A percentile compares a stretch with the other conserved stretches of the same genome.
phyloP scores from a whole-genome alignment of 2,329 filamentous ascomycete genomes.

The Aspergillus sergii region DNA sequence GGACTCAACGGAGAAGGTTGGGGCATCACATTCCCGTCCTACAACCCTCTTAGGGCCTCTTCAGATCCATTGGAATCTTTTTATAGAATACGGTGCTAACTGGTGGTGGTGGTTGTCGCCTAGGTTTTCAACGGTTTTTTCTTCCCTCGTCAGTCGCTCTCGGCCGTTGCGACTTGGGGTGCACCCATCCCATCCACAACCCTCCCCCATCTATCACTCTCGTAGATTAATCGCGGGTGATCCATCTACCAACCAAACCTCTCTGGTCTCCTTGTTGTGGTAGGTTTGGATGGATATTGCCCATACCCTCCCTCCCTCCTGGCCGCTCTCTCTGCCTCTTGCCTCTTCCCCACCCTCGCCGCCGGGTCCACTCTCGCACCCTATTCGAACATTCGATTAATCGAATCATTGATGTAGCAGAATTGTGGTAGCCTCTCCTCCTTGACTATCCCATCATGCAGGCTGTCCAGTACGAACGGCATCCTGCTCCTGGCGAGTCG shows the following conservation, averaged over 20 bases:
- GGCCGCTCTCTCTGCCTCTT: conserved; percentile 21
- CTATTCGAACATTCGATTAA: conserved; percentile 37
- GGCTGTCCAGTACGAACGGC: conserved; percentile 37
- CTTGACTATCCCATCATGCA: conserved; percentile 35
- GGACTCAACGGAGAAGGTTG: conserved; percentile 27
- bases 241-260: conserved; percentile 31
- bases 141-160: conserved; percentile 35
- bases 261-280: conserved; percentile 35
- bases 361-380: conserved; percentile 15
- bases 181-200: conserved; percentile 32
- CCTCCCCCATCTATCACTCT: conserved; percentile 32
- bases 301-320: conserved; percentile 31
- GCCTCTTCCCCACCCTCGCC: conserved; percentile 13
- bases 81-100: conserved; percentile 31
- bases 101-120: conserved; percentile 18
- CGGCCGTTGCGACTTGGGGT: conserved; percentile 39
- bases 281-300: conserved; percentile 42
- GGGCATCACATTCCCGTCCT: conserved; percentile 21
- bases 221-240: conserved; percentile 36
- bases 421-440: conserved; percentile 30
- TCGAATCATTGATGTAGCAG: conserved; percentile 35
- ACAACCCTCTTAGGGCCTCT: conserved; percentile 17
- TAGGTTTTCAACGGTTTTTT: conserved; percentile 31
- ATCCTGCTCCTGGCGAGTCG: conserved; percentile 36
- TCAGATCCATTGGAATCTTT: conserved; percentile 18